Percentiles rank a stretch among this genome's conserved stretches.
These are phyloP conservation scores for Halophytophthora polymorphica DNA, from an alignment of 352 stramenopile genomes.

Conservation along the genomic window DNA sequence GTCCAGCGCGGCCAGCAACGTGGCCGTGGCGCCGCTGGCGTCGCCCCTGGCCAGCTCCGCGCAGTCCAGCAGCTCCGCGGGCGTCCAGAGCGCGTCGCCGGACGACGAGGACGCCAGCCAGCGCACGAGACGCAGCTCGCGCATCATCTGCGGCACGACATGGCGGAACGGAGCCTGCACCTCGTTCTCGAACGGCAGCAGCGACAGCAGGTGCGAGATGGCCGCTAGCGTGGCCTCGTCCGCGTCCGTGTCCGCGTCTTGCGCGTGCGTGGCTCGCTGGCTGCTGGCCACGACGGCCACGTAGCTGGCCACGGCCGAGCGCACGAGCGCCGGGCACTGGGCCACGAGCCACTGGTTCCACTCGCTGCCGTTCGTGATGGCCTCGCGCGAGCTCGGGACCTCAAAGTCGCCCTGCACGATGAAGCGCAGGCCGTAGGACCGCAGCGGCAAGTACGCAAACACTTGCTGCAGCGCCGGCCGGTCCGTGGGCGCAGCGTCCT, in stretches of 20 bases:
- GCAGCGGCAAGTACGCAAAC: conserved; percentile 80
- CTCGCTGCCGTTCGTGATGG: conserved; percentile 75
- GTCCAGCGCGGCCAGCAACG: conserved; percentile 14
- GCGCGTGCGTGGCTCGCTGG: not conserved
- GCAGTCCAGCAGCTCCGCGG: conserved; percentile 49
- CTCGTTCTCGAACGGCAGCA: conserved; percentile 69
- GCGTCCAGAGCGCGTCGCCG: conserved; percentile 18
- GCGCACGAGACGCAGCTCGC: conserved; percentile 42
- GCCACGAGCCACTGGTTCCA: conserved; percentile 89
- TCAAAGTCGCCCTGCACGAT: conserved; percentile 88
- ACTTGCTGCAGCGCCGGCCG: conserved; percentile 67
- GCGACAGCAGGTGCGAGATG: conserved; percentile 36
- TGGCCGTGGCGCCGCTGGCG: conserved; percentile 12
- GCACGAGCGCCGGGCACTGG: conserved; percentile 57
- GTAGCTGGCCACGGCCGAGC: conserved; percentile 24
- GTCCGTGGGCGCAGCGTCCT: conserved; percentile 10
- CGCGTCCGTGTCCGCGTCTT: not conserved
- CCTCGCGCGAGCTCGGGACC: conserved; percentile 80
- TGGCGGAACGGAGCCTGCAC: conserved; percentile 67
- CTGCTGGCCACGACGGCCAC: conserved; percentile 8
- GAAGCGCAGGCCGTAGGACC: conserved; percentile 82
- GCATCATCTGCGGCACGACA: conserved; percentile 59
- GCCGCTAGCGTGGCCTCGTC: conserved; percentile 12
- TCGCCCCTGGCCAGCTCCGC: conserved; percentile 14
- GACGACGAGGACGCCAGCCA: conserved; percentile 31